Conservation (phyloP, 1,284 basidiomycete species). For the Neonothopanus nambi region DNA sequence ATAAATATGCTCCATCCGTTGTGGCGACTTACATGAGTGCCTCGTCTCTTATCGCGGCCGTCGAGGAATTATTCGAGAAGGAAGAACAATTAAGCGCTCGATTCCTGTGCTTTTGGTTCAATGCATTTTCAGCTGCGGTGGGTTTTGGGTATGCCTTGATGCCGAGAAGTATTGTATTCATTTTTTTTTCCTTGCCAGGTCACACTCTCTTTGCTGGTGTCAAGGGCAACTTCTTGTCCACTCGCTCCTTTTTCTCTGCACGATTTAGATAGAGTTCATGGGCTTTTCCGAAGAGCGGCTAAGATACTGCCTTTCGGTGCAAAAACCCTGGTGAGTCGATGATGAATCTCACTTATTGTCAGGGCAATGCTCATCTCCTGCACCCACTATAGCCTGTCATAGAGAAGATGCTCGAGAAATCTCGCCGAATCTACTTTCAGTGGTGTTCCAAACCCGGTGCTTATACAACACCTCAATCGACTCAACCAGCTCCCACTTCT, state of each 20-base stretch:
- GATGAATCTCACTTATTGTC: neutral
- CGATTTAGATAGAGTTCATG: slow-evolving; percentile 48
- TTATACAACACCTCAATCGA: neutral
- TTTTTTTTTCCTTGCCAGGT: slow-evolving; percentile 55
- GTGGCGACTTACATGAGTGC: slow-evolving; percentile 70
- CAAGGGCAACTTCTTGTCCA: slow-evolving; percentile 50
- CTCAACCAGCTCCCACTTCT: neutral
- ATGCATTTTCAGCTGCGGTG: slow-evolving; percentile 76
- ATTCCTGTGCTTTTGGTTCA: slow-evolving; percentile 78
- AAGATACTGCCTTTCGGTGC: slow-evolving; percentile 46
- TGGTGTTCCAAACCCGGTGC: slow-evolving; percentile 27
- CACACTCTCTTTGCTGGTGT: slow-evolving; percentile 60
- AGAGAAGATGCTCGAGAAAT: slow-evolving; percentile 48
- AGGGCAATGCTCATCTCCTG: neutral
- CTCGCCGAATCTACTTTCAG: slow-evolving; percentile 38
- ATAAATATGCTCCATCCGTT: slow-evolving; percentile 70
- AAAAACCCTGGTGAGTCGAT: slow-evolving; percentile 46
- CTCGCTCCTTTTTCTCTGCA: slow-evolving; percentile 52
- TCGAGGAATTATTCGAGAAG: slow-evolving; percentile 59
- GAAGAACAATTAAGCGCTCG: slow-evolving; percentile 65
- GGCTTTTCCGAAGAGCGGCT: slow-evolving; percentile 48
- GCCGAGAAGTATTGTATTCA: slow-evolving; percentile 2
- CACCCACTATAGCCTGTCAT: slow-evolving; percentile 43
- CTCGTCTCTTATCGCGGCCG: slow-evolving; percentile 59
- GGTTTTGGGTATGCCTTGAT: slow-evolving; percentile 28